Evolutionary conservation across 306 rosid species (phyloP), one percentile per base, ranked within the genome.

Genomic region (Prinsepia uniflora): DNA sequence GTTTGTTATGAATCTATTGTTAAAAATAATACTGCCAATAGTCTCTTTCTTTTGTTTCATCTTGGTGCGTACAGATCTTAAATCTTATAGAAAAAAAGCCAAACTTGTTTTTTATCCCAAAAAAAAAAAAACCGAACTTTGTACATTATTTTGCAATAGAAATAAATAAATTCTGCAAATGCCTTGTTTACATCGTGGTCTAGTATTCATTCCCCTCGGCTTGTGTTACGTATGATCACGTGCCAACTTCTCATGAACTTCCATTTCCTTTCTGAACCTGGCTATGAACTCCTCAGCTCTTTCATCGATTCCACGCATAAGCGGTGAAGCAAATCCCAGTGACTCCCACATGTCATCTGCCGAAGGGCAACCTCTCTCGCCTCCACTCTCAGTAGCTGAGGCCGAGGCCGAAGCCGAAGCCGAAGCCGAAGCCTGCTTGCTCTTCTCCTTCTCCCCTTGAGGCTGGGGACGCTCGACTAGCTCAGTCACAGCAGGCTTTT

Each of bases 281-380:
- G 80, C 70, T 50, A 88, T 88, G 52, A 91, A 88, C 71, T 86
- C 85, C 76, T 86, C 96, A 1, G 92, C 97, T 79, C 92, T 76
- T 69, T 80, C 80, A 59, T 91, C 84, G 12, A 91, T 89, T 57
- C 91, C 89, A 8, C 63, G 76, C 90, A 82, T 78, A 18, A 50
- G 81, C 19, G 96, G 89, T 4, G 97, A 91, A 13, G 82, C 86
- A 59, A 88, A 67, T 40, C 72, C 87, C 72, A 86, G 4, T 0
- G 92, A 87, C 77, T 91, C 97, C 96, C 88, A 85, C 83, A 84
- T 60, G 40, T 81, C 92, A 81, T 85, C 89, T 18, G 81, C 85
- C 0, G 71, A 13, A 4, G 70, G 22, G 24, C n/a, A 57, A 20
- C 8, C n/a, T 6, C 41, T 57, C 62, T 57, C 62, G 3, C 17